Percentiles rank a stretch among this genome's conserved stretches.
Evolutionary conservation across 345 rosid species (phyloP).

Genomic region (Salix udensis): DNA sequence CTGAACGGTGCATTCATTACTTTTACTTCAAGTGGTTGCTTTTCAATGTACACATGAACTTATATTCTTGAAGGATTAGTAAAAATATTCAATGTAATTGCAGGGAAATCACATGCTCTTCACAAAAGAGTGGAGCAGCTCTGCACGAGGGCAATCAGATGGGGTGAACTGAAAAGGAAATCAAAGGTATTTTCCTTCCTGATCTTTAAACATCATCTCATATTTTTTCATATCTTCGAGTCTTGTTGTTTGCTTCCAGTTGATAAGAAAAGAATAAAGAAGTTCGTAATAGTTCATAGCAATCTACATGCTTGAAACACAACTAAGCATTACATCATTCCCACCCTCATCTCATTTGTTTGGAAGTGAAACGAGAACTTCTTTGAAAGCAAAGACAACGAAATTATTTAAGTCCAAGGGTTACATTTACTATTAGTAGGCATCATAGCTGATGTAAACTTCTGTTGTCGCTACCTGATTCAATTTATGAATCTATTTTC

Average conservation of each 20-base stretch:
- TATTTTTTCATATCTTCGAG: background rate
- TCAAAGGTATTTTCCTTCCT: constrained; percentile 57
- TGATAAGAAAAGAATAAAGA: background rate
- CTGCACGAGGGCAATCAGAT: constrained; percentile 87
- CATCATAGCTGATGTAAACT: background rate
- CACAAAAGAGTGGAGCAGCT: constrained; percentile 99
- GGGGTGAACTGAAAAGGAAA: constrained; percentile 92
- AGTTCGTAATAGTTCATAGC: background rate
- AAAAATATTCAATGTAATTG: constrained; percentile 17
- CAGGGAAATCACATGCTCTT: constrained; percentile 98
- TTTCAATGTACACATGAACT: background rate
- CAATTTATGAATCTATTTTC: background rate
- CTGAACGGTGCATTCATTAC: constrained; percentile 3
- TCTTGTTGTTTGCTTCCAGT: background rate
- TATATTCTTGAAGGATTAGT: background rate
- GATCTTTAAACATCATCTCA: background rate
- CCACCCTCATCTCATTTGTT: background rate
- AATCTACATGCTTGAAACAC: background rate
- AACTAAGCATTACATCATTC: background rate
- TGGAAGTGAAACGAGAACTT: background rate
- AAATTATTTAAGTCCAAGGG: background rate
- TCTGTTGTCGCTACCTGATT: background rate
- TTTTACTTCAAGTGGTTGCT: background rate
- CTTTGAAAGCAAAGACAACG: background rate
- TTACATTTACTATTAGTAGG: background rate